phyloP scores from a whole-genome alignment of 2,329 filamentous ascomycete genomes.

The Aspergillus aculeatinus region DNA sequence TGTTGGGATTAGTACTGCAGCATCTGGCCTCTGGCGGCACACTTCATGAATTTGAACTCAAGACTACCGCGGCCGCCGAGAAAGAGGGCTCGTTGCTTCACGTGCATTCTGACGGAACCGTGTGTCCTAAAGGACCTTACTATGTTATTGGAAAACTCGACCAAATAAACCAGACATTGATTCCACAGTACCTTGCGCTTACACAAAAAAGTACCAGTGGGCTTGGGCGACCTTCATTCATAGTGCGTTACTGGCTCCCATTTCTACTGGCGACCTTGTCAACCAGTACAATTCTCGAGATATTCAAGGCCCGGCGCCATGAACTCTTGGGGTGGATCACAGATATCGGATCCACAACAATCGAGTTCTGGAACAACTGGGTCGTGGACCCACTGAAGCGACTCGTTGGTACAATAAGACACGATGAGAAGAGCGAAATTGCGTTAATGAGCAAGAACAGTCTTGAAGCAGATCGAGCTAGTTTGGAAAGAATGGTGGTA shows the following conservation, averaged over 20 bases:
- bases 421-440: slow-evolving; percentile 89
- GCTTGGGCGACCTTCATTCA: slow-evolving; percentile 71
- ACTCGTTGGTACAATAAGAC: slow-evolving; percentile 86
- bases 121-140: slow-evolving; percentile 39
- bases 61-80: slow-evolving; percentile 57
- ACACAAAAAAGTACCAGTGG: slow-evolving; percentile 58
- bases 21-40: slow-evolving; percentile 64
- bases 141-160: slow-evolving; percentile 37
- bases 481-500: slow-evolving; percentile 94
- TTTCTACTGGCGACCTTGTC: slow-evolving; percentile 70
- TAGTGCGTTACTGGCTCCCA: slow-evolving; percentile 89
- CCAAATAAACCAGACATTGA: slow-evolving; percentile 64
- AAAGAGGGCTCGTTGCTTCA: slow-evolving; percentile 55
- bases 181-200: slow-evolving; percentile 65
- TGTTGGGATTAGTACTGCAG: slow-evolving; percentile 82
- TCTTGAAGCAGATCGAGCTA: slow-evolving; percentile 83
- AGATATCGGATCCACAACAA: slow-evolving; percentile 72
- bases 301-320: slow-evolving; percentile 71
- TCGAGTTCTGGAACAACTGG: slow-evolving; percentile 97
- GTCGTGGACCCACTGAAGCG: slow-evolving; percentile 81
- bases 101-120: background rate
- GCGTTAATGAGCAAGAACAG: slow-evolving; percentile 95
- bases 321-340: slow-evolving; percentile 78
- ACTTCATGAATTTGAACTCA: slow-evolving; percentile 52
- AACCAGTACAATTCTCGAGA: slow-evolving; percentile 78